These are phyloP conservation scores for Sarocladium oryzae DNA, from an alignment of 2,329 filamentous ascomycete genomes.

Conservation along the genomic window DNA sequence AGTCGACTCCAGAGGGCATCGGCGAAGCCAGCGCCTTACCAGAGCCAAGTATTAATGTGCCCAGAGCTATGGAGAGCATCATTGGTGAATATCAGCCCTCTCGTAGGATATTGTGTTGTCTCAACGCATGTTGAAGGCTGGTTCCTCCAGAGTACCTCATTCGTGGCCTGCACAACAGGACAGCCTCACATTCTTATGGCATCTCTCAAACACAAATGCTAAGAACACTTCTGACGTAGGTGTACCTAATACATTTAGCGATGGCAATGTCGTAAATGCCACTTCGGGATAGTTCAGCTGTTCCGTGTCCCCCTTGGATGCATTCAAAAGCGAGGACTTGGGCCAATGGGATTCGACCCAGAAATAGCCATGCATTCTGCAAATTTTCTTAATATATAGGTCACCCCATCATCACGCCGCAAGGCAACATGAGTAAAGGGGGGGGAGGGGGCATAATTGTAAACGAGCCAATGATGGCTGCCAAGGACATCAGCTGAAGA, in stretches of 20 bases:
- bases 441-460: too few relatives aligned
- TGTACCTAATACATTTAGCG: not conserved
- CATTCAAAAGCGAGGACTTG: not conserved
- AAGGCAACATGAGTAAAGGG: too few relatives aligned
- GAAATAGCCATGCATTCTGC: not conserved
- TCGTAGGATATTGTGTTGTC: too few relatives aligned
- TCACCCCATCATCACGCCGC: too few relatives aligned
- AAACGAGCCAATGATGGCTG: too few relatives aligned
- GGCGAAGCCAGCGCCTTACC: not conserved
- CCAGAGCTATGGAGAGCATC: too few relatives aligned
- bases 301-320: not conserved
- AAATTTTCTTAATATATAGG: too few relatives aligned
- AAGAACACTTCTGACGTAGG: not conserved
- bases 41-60: too few relatives aligned
- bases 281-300: not conserved
- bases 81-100: too few relatives aligned
- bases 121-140: too few relatives aligned
- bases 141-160: too few relatives aligned
- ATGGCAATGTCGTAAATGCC: not conserved
- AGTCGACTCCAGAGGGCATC: constrained; percentile 7
- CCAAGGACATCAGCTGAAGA: too few relatives aligned
- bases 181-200: not conserved
- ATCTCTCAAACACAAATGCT: not conserved
- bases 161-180: not conserved
- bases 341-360: not conserved